These are phyloP conservation scores for Phaeosphaeriaceae sp. DNA, from an alignment of 2,329 filamentous ascomycete species.

Conservation along the genomic window DNA sequence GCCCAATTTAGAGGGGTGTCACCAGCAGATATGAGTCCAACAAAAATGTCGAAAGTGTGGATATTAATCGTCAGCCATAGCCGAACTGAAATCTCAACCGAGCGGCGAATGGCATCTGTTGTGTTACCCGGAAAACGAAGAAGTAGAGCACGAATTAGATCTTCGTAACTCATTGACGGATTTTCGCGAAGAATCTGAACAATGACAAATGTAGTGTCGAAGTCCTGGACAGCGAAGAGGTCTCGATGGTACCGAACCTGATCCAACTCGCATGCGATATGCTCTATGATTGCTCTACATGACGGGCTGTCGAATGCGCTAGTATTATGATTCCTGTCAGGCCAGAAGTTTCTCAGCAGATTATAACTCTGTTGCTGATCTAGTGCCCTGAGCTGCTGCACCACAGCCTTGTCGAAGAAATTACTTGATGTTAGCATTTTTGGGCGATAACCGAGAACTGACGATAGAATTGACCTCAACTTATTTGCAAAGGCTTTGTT, in stretches of 20 bases:
- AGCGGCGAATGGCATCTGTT: constrained; percentile 7
- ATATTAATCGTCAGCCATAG: constrained; percentile 19
- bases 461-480: not conserved
- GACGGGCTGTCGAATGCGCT: constrained; percentile 2
- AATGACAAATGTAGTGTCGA: constrained; percentile 1
- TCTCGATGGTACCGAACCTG: constrained; percentile 3
- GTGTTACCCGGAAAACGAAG: not conserved
- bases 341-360: not conserved
- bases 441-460: not conserved
- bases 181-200: constrained; percentile 3
- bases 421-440: not conserved
- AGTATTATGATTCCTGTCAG: not conserved
- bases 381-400: not conserved
- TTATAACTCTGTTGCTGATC: not conserved
- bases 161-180: not conserved
- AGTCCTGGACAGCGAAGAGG: constrained; percentile 6
- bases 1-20: constrained; percentile 13
- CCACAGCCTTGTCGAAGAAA: constrained; percentile 6
- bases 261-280: constrained; percentile 4
- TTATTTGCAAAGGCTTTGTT: not conserved
- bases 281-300: constrained; percentile 1
- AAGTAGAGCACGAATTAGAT: not conserved
- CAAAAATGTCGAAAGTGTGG: constrained; percentile 6
- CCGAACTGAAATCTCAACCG: constrained; percentile 13
- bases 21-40: constrained; percentile 10